Conservation (phyloP, 495 filamentous ascomycete genomes). For the Trichoderma asperelloides region DNA sequence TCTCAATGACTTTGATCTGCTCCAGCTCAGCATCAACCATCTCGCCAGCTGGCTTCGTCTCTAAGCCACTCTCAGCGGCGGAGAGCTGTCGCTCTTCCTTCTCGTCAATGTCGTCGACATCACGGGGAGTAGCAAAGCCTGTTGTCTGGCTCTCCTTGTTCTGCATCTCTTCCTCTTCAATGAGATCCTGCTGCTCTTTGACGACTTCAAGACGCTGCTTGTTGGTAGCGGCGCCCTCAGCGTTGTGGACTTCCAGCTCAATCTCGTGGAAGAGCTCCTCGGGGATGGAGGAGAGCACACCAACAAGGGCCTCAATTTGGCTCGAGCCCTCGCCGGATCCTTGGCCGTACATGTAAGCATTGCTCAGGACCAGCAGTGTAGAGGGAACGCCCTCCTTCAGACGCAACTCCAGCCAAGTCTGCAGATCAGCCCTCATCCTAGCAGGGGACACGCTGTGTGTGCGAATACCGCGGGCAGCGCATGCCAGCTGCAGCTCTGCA, state of each 20-base stretch:
- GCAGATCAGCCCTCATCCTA: constrained; percentile 79
- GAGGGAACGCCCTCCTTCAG: constrained; percentile 89
- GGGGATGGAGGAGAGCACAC: constrained; percentile 86
- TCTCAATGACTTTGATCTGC: constrained; percentile 17
- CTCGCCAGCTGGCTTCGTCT: constrained; percentile 34
- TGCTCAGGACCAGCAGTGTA: constrained; percentile 90
- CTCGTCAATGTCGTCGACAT: constrained; percentile 79
- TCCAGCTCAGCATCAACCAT: constrained; percentile 37
- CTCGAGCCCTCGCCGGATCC: constrained; percentile 68
- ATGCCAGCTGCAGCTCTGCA: constrained; percentile 84
- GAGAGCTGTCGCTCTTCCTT: constrained; percentile 40
- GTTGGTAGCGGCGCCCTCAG: constrained; percentile 96
- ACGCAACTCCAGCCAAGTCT: constrained; percentile 90
- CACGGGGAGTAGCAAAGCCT: constrained; percentile 61
- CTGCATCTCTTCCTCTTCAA: constrained; percentile 93
- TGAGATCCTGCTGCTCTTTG: constrained; percentile 97
- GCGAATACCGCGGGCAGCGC: constrained; percentile 81
- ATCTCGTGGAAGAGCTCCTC: constrained; percentile 99
- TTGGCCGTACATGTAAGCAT: constrained; percentile 96
- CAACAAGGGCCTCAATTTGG: constrained; percentile 88
- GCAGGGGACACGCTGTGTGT: constrained; percentile 85
- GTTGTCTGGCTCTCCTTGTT: constrained; percentile 61
- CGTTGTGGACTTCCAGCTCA: constrained; percentile 94
- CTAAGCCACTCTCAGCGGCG: constrained; percentile 27
- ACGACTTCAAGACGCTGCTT: constrained; percentile 98